These are phyloP conservation scores for Globisporangium camurandrum DNA, from an alignment of 352 stramenopile species.

Conservation along the genomic window DNA sequence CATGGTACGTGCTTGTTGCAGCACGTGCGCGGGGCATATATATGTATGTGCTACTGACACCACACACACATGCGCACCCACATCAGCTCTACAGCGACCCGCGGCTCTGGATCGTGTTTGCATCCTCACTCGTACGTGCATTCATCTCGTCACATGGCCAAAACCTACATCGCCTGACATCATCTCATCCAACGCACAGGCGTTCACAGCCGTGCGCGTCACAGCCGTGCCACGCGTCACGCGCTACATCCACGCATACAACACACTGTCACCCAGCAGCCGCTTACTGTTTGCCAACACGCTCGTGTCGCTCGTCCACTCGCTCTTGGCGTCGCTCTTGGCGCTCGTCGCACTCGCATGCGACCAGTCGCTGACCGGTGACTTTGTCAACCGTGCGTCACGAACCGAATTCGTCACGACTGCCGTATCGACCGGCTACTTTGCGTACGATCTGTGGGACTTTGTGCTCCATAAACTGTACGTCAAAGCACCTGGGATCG, in stretches of 20 bases:
- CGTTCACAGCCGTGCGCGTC: constrained; percentile 42
- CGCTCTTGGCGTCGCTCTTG: constrained; percentile 43
- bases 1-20: constrained; percentile 34
- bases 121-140: constrained; percentile 49
- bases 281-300: constrained; percentile 71
- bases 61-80: too few relatives aligned
- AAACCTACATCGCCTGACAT: not conserved
- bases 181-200: constrained; percentile 11
- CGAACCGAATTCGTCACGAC: constrained; percentile 43
- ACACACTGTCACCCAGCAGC: constrained; percentile 27
- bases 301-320: constrained; percentile 67
- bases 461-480: constrained; percentile 67
- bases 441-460: constrained; percentile 79
- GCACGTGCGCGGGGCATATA: not conserved
- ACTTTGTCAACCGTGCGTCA: constrained; percentile 29
- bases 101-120: constrained; percentile 52
- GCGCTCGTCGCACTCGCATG: constrained; percentile 36
- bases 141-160: not conserved
- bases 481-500: constrained; percentile 59
- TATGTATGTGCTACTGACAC: not conserved
- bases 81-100: constrained; percentile 46
- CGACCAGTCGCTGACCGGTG: constrained; percentile 42
- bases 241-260: constrained; percentile 35
- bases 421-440: constrained; percentile 64
- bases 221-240: constrained; percentile 26